phyloP scores from a whole-genome alignment of 768 basidiomycete genomes.

The Trametes villosa region DNA sequence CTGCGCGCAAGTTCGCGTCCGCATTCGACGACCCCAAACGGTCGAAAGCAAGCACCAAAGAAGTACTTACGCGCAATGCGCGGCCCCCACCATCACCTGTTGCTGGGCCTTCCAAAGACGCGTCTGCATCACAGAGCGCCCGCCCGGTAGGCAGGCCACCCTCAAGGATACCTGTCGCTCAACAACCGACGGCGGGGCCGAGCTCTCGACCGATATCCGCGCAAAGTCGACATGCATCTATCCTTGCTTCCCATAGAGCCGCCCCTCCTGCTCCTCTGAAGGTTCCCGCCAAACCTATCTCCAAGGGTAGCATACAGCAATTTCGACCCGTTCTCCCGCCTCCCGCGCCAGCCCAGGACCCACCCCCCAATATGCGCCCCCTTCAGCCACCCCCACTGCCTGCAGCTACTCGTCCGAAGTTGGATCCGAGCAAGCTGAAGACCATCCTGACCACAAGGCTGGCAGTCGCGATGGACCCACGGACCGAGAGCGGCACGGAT shows the following conservation, averaged over 20 bases:
- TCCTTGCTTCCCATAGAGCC: conserved; percentile 2
- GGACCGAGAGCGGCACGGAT: conserved; percentile 51
- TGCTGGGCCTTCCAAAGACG: conserved; percentile 1
- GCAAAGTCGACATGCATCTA: conserved; percentile 3
- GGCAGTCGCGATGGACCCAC: conserved; percentile 55
- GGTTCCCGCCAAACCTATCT: background rate
- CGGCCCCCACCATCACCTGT: background rate
- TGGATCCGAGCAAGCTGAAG: conserved; percentile 34
- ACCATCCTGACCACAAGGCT: conserved; percentile 58
- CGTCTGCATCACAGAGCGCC: background rate
- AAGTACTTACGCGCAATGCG: background rate
- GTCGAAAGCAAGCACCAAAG: conserved; percentile 6
- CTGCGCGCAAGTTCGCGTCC: conserved; percentile 20
- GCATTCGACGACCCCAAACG: conserved; percentile 12
- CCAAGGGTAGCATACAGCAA: conserved; percentile 1
- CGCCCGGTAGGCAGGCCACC: too few relatives aligned
- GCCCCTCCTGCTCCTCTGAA: background rate
- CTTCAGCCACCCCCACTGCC: conserved; percentile 19
- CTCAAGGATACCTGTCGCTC: background rate
- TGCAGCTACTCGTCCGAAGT: conserved; percentile 12
- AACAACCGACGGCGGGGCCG: background rate
- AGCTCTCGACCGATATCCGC: background rate
- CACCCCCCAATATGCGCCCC: conserved; percentile 6
- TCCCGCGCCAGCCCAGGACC: background rate
- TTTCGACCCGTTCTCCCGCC: conserved; percentile 9